Evolutionary conservation across 805 yeast genomes (phyloP).

Genomic region (Candida chilensis): DNA sequence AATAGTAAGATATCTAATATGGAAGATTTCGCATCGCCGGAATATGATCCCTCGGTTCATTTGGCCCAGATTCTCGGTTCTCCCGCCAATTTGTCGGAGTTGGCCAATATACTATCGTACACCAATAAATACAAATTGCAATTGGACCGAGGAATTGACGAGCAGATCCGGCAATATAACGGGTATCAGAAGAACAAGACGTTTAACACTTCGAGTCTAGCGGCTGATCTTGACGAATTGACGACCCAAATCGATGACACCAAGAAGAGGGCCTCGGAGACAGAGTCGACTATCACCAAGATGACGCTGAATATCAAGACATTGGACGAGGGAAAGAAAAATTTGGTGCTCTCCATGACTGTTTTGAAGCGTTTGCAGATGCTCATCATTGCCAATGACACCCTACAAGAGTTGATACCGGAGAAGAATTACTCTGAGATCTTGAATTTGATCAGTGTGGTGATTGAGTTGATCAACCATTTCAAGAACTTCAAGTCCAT

Average conservation of each 20-base stretch:
- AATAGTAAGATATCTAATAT: too few relatives aligned
- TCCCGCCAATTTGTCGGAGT: constrained; percentile 38
- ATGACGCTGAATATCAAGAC: constrained; percentile 74
- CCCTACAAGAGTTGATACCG: constrained; percentile 37
- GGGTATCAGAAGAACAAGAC: constrained; percentile 8
- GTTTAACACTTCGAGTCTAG: constrained; percentile 11
- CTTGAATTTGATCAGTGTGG: constrained; percentile 55
- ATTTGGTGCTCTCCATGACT: constrained; percentile 78
- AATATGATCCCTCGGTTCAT: constrained; percentile 48
- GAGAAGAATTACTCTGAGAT: constrained; percentile 47
- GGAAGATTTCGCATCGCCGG: constrained; percentile 17
- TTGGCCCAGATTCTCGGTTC: constrained; percentile 39
- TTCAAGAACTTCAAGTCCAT: constrained; percentile 79
- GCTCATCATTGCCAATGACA: constrained; percentile 67
- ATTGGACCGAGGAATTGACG: constrained; percentile 34
- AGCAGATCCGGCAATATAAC: constrained; percentile 24
- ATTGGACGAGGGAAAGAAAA: constrained; percentile 76
- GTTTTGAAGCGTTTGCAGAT: constrained; percentile 81
- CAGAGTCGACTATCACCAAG: constrained; percentile 52
- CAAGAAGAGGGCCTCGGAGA: constrained; percentile 35
- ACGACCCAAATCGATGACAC: constrained; percentile 37
- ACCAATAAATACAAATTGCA: constrained; percentile 41
- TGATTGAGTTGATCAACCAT: constrained; percentile 59
- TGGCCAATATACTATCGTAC: constrained; percentile 41
- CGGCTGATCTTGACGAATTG: constrained; percentile 25